phyloP scores from a whole-genome alignment of 148 eudicot species.

The Limonium bicolor region DNA sequence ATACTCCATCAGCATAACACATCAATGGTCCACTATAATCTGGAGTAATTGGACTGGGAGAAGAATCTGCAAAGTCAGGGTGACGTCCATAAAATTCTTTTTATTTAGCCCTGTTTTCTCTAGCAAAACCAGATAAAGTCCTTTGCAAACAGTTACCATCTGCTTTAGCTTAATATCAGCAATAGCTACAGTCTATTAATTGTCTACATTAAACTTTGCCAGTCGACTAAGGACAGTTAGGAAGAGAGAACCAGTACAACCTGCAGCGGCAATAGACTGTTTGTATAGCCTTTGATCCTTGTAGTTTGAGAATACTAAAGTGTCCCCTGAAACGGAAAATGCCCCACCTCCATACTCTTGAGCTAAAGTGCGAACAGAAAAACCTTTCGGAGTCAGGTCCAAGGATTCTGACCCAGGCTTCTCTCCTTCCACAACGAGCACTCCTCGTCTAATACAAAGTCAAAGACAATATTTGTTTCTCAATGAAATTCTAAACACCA shows the following conservation, averaged over 20 bases:
- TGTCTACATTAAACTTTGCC: too few relatives aligned
- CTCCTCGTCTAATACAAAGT: slow-evolving; percentile 37
- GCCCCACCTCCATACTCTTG: slow-evolving; percentile 98
- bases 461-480: neutral
- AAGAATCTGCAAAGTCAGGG: slow-evolving; percentile 40
- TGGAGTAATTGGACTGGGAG: slow-evolving; percentile 55
- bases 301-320: slow-evolving; percentile 51
- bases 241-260: slow-evolving; percentile 17
- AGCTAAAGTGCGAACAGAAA: slow-evolving; percentile 62
- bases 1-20: slow-evolving; percentile 69
- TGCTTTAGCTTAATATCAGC: too few relatives aligned
- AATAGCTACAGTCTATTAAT: too few relatives aligned
- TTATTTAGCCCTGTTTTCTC: too few relatives aligned
- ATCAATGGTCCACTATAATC: slow-evolving; percentile 60
- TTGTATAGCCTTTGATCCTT: slow-evolving; percentile 67
- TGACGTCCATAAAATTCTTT: too few relatives aligned
- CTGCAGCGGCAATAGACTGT: slow-evolving; percentile 36
- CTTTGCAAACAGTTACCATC: too few relatives aligned
- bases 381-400: slow-evolving; percentile 73
- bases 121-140: too few relatives aligned
- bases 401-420: slow-evolving; percentile 27
- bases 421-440: slow-evolving; percentile 51
- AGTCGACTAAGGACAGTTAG: too few relatives aligned
- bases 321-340: slow-evolving; percentile 41
- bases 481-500: neutral